phyloP scores from a whole-genome alignment of 305 asterid species.

The Fraxinus floribunda region DNA sequence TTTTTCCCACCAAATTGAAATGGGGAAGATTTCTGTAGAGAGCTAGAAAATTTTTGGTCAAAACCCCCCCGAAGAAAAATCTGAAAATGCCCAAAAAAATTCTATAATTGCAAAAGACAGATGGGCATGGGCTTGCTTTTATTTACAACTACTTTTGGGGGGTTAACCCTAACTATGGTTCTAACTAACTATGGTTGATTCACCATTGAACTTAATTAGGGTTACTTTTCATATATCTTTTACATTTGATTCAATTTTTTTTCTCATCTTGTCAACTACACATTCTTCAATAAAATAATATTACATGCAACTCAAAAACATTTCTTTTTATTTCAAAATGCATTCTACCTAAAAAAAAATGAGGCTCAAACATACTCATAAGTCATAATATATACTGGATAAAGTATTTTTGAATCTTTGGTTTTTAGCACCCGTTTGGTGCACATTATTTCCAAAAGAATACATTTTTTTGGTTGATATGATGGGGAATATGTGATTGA shows the following conservation, averaged over 20 bases:
- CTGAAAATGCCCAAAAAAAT: slow-evolving; percentile 32
- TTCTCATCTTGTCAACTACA: no score
- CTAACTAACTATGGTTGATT: slow-evolving; percentile 30
- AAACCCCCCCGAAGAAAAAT: slow-evolving; percentile 45
- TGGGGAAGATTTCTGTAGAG: slow-evolving; percentile 28
- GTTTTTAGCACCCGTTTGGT: no score
- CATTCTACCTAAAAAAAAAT: no score
- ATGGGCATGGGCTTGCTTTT: slow-evolving; percentile 35
- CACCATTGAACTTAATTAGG: slow-evolving; percentile 32
- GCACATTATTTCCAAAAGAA: no score
- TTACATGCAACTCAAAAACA: no score
- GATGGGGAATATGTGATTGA: no score
- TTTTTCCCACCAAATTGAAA: slow-evolving; percentile 32
- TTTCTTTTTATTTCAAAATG: no score
- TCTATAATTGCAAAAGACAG: slow-evolving; percentile 38
- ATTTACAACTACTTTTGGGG: slow-evolving; percentile 18
- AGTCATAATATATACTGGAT: background rate
- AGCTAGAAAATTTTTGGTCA: slow-evolving; percentile 35
- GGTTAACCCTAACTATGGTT: slow-evolving; percentile 30
- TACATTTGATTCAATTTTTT: no score
- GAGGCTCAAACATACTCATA: no score
- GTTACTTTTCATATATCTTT: slow-evolving; percentile 32
- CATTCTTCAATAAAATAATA: no score
- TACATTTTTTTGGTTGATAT: no score
- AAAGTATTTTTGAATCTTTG: no score